phyloP scores from a whole-genome alignment of 2,329 filamentous ascomycete genomes.

The Atkinsonella hypoxylon region DNA sequence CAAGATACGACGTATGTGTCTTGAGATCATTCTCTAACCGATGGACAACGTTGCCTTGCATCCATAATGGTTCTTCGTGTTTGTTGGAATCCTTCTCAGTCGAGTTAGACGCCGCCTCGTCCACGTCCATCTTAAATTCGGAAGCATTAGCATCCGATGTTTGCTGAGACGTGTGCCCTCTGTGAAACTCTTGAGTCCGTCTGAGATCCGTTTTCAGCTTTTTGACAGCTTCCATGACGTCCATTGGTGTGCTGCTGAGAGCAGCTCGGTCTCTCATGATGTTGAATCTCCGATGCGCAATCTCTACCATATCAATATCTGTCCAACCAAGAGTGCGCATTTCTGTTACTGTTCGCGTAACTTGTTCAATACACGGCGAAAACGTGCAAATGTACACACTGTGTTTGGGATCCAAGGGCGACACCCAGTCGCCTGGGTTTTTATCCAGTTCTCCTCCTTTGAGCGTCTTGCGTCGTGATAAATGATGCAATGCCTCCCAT shows the following conservation, averaged over 20 bases:
- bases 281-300: slow-evolving; percentile 67
- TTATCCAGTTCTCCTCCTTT: slow-evolving; percentile 14
- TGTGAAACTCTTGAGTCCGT: slow-evolving; percentile 54
- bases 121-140: slow-evolving; percentile 27
- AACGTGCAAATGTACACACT: slow-evolving; percentile 82
- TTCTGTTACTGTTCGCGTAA: slow-evolving; percentile 69
- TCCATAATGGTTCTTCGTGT: slow-evolving; percentile 44
- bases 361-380: slow-evolving; percentile 94
- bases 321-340: slow-evolving; percentile 79
- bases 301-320: slow-evolving; percentile 86
- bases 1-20: slow-evolving; percentile 93
- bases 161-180: slow-evolving; percentile 17
- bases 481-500: slow-evolving; percentile 66
- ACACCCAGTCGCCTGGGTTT: slow-evolving; percentile 31
- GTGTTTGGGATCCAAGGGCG: slow-evolving; percentile 57
- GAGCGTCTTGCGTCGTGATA: slow-evolving; percentile 40
- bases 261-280: slow-evolving; percentile 73
- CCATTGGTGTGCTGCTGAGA: slow-evolving; percentile 56
- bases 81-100: slow-evolving; percentile 6
- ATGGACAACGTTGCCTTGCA: slow-evolving; percentile 67
- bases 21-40: slow-evolving; percentile 81
- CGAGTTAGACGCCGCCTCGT: slow-evolving; percentile 14
- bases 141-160: slow-evolving; percentile 19
- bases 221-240: slow-evolving; percentile 67
- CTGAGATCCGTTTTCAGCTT: slow-evolving; percentile 64